Percentiles rank a stretch among this genome's conserved stretches.
Evolutionary conservation across 768 basidiomycete species (phyloP).

Genomic region (Austroboletus eburneus): DNA sequence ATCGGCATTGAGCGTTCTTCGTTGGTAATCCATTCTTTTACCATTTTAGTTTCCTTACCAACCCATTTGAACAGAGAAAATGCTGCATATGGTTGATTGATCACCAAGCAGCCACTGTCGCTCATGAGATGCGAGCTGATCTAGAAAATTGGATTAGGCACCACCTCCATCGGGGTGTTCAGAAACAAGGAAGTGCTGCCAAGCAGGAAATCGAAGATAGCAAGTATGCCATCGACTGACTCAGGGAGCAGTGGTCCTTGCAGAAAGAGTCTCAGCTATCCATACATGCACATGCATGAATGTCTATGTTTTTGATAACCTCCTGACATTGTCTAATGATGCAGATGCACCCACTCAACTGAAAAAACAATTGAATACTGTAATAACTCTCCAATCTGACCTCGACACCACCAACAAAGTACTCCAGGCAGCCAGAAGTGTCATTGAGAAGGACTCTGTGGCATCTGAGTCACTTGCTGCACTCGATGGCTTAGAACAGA

Average conservation of each 20-base stretch:
- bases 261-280: conserved; percentile 33
- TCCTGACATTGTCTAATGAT: not conserved
- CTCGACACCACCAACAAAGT: not conserved
- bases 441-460: not conserved
- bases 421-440: not conserved
- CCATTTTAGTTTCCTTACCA: not conserved
- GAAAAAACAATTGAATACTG: conserved; percentile 31
- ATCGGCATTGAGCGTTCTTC: conserved; percentile 32
- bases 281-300: conserved; percentile 17
- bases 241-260: conserved; percentile 31
- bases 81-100: conserved; percentile 34
- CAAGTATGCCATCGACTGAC: conserved; percentile 15
- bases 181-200: conserved; percentile 11
- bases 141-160: conserved; percentile 30
- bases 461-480: not conserved
- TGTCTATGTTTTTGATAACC: not conserved
- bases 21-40: conserved; percentile 20
- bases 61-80: conserved; percentile 14
- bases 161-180: conserved; percentile 15
- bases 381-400: conserved; percentile 25
- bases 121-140: not conserved
- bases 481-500: not conserved
- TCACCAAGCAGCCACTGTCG: conserved; percentile 18
- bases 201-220: conserved; percentile 6
- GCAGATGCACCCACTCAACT: conserved; percentile 28